Evolutionary conservation across 2,329 filamentous ascomycete genomes (phyloP).

Genomic region (Paracamarosporium sp.): DNA sequence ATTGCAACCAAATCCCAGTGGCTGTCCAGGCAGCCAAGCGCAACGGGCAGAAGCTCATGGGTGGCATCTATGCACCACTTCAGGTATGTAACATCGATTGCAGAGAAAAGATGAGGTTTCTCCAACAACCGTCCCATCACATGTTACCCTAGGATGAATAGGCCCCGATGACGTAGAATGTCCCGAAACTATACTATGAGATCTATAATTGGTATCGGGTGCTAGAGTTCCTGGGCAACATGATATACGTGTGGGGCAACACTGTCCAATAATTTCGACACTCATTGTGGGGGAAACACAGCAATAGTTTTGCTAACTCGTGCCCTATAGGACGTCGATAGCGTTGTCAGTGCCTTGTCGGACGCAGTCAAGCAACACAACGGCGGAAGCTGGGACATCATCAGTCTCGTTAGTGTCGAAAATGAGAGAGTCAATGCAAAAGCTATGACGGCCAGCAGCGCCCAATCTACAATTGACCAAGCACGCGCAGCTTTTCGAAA

Average conservation of each 20-base stretch:
- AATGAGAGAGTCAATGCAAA: slow-evolving; percentile 77
- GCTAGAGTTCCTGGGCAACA: no score
- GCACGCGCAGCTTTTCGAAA: slow-evolving; percentile 65
- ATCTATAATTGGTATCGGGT: no score
- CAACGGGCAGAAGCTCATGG: slow-evolving; percentile 74
- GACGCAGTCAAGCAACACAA: slow-evolving; percentile 55
- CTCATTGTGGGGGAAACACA: no score
- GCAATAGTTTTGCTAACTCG: slow-evolving; percentile 3
- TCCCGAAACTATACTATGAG: no score
- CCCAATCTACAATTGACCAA: slow-evolving; percentile 64
- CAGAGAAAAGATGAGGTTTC: no score
- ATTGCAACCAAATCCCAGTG: slow-evolving; percentile 74
- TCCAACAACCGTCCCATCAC: no score
- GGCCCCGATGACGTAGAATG: no score
- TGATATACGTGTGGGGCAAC: no score
- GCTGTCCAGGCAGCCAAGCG: slow-evolving; percentile 68
- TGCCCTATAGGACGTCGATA: slow-evolving; percentile 28
- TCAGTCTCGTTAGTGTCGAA: slow-evolving; percentile 77
- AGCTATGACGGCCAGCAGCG: slow-evolving; percentile 54
- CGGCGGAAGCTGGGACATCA: slow-evolving; percentile 67
- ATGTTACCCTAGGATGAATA: background rate
- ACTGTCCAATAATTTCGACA: no score
- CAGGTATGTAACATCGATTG: slow-evolving; percentile 4
- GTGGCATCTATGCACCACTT: slow-evolving; percentile 73
- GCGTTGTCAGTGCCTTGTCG: slow-evolving; percentile 68